Evolutionary conservation across 495 filamentous ascomycete species (phyloP).

Genomic region (Penicillium atrosanguineum): DNA sequence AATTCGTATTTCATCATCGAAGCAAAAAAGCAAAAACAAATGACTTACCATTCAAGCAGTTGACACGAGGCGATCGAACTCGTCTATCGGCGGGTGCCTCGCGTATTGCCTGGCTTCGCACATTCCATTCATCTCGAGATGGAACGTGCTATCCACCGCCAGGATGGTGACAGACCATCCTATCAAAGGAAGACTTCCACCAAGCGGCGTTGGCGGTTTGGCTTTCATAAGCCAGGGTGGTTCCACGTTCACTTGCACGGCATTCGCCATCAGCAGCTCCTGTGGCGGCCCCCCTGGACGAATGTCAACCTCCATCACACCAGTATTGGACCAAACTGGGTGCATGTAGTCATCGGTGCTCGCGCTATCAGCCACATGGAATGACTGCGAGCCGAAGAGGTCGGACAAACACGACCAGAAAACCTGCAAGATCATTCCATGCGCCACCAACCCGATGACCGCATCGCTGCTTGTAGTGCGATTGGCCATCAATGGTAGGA

Average conservation of each 20-base stretch:
- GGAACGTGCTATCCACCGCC: conserved; percentile 50
- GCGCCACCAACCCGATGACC: conserved; percentile 64
- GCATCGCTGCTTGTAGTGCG: conserved; percentile 14
- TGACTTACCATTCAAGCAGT: conserved; percentile 2
- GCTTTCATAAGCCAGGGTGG: conserved; percentile 1
- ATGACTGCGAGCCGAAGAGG: conserved; percentile 45
- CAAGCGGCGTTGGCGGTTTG: background rate
- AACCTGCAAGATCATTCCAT: conserved; percentile 71
- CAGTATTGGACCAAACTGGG: conserved; percentile 60
- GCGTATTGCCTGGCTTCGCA: conserved; percentile 66
- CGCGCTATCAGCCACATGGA: conserved; percentile 21
- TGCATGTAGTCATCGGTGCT: conserved; percentile 12
- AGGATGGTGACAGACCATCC: conserved; percentile 21
- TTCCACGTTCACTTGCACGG: background rate
- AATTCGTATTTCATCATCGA: conserved; percentile 52
- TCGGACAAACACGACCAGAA: conserved; percentile 61
- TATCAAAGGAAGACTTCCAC: conserved; percentile 5
- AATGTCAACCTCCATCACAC: conserved; percentile 56
- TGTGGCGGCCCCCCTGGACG: conserved; percentile 4
- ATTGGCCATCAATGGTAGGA: conserved; percentile 53
- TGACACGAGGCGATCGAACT: conserved; percentile 47
- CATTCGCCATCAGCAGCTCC: background rate
- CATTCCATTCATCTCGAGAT: conserved; percentile 53
- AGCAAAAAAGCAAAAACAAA: background rate
- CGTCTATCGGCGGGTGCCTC: conserved; percentile 66